Percentiles rank a stretch among this genome's conserved stretches.
phyloP scores from a whole-genome alignment of 2,329 filamentous ascomycete genomes.

The Rhexocercosporidium sp. region DNA sequence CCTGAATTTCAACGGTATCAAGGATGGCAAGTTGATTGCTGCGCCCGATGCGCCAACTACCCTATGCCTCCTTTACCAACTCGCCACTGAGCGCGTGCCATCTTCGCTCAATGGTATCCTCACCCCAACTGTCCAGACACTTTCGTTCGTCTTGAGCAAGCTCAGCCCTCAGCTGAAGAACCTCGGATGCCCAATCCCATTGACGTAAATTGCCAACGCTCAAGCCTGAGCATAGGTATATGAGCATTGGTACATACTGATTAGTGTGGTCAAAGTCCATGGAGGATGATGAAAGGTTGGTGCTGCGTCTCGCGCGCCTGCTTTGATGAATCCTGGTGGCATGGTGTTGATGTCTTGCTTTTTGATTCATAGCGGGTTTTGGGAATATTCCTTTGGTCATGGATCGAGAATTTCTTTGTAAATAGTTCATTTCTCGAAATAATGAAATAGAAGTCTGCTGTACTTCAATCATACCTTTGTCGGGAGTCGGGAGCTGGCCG shows the following conservation, averaged over 20 bases:
- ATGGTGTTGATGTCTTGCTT: background rate
- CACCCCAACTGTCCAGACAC: slow-evolving; percentile 44
- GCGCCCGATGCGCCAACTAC: slow-evolving; percentile 37
- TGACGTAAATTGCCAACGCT: slow-evolving; percentile 13
- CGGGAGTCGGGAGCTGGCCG: too few species aligned
- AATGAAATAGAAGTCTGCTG: slow-evolving; percentile 24
- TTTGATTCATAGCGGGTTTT: background rate
- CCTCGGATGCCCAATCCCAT: slow-evolving; percentile 44
- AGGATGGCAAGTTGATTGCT: slow-evolving; percentile 44
- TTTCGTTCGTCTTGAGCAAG: slow-evolving; percentile 38
- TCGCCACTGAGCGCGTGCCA: slow-evolving; percentile 47
- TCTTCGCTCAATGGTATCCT: slow-evolving; percentile 44
- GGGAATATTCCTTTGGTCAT: slow-evolving; percentile 1
- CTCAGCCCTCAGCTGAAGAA: slow-evolving; percentile 41
- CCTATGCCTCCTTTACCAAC: slow-evolving; percentile 50
- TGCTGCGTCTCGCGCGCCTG: slow-evolving; percentile 5
- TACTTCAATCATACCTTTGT: slow-evolving; percentile 14
- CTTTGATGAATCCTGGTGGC: background rate
- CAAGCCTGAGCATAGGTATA: background rate
- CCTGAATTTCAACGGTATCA: slow-evolving; percentile 46
- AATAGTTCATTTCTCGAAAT: slow-evolving; percentile 18
- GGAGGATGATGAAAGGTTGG: background rate
- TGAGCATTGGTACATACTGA: too few species aligned
- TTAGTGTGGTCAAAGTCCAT: background rate
- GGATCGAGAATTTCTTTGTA: slow-evolving; percentile 16